These are phyloP conservation scores for Penicillium verhagenii DNA, from an alignment of 495 filamentous ascomycete genomes.

Conservation along the genomic window DNA sequence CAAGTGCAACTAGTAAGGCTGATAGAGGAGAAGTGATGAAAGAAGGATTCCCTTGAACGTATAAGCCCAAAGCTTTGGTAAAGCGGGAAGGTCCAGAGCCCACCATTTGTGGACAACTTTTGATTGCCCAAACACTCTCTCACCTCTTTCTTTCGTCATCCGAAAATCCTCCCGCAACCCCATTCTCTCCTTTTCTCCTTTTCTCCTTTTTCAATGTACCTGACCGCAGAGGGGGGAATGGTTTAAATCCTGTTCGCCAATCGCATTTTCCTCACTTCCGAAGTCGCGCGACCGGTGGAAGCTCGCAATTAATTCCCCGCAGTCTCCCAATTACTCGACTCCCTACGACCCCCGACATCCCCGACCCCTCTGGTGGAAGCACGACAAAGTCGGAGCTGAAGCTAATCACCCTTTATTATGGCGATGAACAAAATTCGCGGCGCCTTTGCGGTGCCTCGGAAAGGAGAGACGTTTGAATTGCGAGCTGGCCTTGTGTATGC, in stretches of 20 bases:
- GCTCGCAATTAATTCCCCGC: conserved; percentile 41
- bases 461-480: conserved; percentile 98
- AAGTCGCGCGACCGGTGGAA: conserved; percentile 36
- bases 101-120: conserved; percentile 46
- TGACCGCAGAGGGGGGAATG: conserved; percentile 16
- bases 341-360: conserved; percentile 15
- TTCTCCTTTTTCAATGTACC: conserved; percentile 2
- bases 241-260: conserved; percentile 12
- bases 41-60: background rate
- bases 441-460: conserved; percentile 87
- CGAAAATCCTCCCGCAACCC: conserved; percentile 4
- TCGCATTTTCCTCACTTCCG: conserved; percentile 11
- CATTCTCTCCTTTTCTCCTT: conserved; percentile 3
- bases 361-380: conserved; percentile 38
- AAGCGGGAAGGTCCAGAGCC: conserved; percentile 29
- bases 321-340: conserved; percentile 33
- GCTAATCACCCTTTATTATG: conserved; percentile 52
- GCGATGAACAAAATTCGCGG: conserved; percentile 95
- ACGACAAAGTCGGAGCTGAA: conserved; percentile 51
- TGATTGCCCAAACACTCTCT: conserved; percentile 33
- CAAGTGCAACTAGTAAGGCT: background rate
- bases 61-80: conserved; percentile 1
- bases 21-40: conserved; percentile 7
- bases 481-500: conserved; percentile 85
- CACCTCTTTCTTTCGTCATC: conserved; percentile 12